phyloP scores from a whole-genome alignment of 805 yeast genomes.

The Limtongia smithiae region DNA sequence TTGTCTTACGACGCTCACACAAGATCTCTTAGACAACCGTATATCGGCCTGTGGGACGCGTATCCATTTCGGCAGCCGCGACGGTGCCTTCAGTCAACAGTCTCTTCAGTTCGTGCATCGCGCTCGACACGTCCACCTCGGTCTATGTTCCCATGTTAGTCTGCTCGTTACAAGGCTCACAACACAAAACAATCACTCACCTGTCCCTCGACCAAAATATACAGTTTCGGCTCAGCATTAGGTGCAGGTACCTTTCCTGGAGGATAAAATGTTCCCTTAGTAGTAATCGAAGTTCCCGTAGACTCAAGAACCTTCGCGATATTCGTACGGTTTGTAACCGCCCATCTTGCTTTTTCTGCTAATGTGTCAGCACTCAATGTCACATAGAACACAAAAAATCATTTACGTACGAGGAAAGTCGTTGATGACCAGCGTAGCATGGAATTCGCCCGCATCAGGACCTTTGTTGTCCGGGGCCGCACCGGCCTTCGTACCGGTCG shows the following conservation, averaged over 20 bases:
- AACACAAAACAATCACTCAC: slow-evolving; percentile 8
- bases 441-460: slow-evolving; percentile 54
- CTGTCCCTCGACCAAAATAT: slow-evolving; percentile 69
- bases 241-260: slow-evolving; percentile 53
- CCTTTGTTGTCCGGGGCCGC: slow-evolving; percentile 52
- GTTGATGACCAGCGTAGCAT: slow-evolving; percentile 70
- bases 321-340: slow-evolving; percentile 64
- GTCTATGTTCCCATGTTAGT: slow-evolving; percentile 6
- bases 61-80: slow-evolving; percentile 29
- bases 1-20: no score
- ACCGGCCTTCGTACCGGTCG: slow-evolving; percentile 42
- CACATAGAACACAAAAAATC: background rate
- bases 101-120: slow-evolving; percentile 32
- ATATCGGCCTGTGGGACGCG: slow-evolving; percentile 28
- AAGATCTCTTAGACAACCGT: slow-evolving; percentile 25
- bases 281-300: slow-evolving; percentile 73
- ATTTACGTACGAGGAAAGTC: slow-evolving; percentile 60
- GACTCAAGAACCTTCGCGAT: slow-evolving; percentile 62
- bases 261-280: slow-evolving; percentile 74
- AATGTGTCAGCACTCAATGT: background rate
- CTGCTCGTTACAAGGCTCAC: background rate
- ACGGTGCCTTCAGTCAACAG: slow-evolving; percentile 30
- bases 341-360: slow-evolving; percentile 63
- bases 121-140: slow-evolving; percentile 31
- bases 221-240: slow-evolving; percentile 65